Evolutionary conservation across 352 stramenopile genomes (phyloP).

Genomic region (Phytopythium chamaehyphon): DNA sequence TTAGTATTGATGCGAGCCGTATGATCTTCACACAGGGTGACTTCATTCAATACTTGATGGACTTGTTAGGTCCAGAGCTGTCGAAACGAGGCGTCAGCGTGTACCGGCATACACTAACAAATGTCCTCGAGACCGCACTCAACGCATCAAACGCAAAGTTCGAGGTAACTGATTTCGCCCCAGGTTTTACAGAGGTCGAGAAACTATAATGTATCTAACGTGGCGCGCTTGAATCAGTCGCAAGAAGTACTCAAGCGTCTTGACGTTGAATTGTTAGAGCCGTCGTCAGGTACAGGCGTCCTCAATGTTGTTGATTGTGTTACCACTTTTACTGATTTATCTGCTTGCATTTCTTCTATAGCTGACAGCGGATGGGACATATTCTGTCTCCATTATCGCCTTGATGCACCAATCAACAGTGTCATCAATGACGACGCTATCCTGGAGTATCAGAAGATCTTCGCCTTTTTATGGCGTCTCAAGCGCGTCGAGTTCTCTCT

Average conservation of each 20-base stretch:
- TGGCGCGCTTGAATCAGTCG: constrained; percentile 33
- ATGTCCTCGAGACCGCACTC: constrained; percentile 93
- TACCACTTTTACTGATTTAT: no score
- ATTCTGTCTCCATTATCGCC: constrained; percentile 89
- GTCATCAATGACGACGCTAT: constrained; percentile 86
- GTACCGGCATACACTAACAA: constrained; percentile 94
- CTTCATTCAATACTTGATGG: constrained; percentile 97
- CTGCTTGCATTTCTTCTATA: constrained; percentile 8
- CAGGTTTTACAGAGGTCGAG: no score
- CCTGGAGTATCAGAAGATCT: constrained; percentile 87
- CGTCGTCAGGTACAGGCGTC: constrained; percentile 72
- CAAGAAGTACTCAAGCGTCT: constrained; percentile 91
- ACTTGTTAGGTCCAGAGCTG: constrained; percentile 88
- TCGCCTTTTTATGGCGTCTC: constrained; percentile 88
- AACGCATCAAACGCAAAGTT: constrained; percentile 95
- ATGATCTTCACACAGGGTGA: constrained; percentile 93
- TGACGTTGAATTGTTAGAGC: constrained; percentile 88
- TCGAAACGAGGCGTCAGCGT: constrained; percentile 89
- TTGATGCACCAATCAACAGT: constrained; percentile 82
- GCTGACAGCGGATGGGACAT: constrained; percentile 94
- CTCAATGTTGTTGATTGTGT: no score
- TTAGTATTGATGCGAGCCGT: no score
- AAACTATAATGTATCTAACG: no score
- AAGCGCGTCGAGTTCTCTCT: constrained; percentile 92
- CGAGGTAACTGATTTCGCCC: constrained; percentile 45